Evolutionary conservation across 768 basidiomycete genomes (phyloP).

Genomic region (Tulasnella sp.): DNA sequence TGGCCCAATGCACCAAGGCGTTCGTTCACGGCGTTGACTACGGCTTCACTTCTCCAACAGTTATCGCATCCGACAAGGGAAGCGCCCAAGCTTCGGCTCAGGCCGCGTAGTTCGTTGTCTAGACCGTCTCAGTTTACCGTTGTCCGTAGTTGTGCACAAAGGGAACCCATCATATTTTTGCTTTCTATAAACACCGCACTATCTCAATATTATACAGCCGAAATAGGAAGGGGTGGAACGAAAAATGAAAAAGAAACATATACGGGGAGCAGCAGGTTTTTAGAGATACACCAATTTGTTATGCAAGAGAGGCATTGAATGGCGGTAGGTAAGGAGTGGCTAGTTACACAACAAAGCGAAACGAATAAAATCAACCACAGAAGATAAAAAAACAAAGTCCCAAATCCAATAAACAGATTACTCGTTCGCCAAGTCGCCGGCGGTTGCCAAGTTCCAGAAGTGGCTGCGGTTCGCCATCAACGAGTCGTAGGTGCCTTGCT

Average conservation of each 20-base stretch:
- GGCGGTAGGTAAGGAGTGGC: neutral
- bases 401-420: neutral
- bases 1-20: conserved; percentile 88
- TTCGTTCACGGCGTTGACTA: conserved; percentile 74
- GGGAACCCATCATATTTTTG: neutral
- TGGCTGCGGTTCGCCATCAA: conserved; percentile 64
- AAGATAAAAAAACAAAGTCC: conserved; percentile 5
- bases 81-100: conserved; percentile 8
- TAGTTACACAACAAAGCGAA: neutral
- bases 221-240: neutral
- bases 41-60: conserved; percentile 47
- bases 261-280: neutral
- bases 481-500: conserved; percentile 71
- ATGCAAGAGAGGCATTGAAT: neutral
- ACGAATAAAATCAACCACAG: neutral
- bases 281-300: conserved; percentile 4
- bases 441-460: conserved; percentile 72
- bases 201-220: conserved; percentile 7
- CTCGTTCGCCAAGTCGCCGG: conserved; percentile 60
- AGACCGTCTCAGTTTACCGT: neutral
- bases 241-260: neutral
- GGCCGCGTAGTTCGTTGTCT: neutral
- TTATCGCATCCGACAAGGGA: neutral
- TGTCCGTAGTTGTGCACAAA: conserved; percentile 13
- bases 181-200: conserved; percentile 9